Evolutionary conservation across 2,329 filamentous ascomycete genomes (phyloP).

Genomic region (Colletotrichum shisoi): DNA sequence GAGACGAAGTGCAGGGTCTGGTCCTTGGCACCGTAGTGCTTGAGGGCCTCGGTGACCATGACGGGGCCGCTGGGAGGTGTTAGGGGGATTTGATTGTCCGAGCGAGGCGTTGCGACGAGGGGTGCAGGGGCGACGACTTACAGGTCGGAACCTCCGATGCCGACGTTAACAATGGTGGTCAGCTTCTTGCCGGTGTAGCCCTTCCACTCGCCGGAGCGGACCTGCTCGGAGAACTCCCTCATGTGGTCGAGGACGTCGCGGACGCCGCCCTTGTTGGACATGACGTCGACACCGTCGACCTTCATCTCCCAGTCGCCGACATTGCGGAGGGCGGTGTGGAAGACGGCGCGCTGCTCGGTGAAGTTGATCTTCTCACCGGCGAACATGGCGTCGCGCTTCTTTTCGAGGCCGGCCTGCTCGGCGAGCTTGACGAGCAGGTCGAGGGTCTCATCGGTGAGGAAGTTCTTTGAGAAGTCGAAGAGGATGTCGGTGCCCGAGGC

Average conservation of each 20-base stretch:
- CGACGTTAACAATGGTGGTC: slow-evolving; percentile 94
- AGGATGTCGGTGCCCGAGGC: slow-evolving; percentile 86
- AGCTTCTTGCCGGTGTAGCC: slow-evolving; percentile 97
- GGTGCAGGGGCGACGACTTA: slow-evolving; percentile 59
- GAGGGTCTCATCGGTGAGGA: slow-evolving; percentile 91
- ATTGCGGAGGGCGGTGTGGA: slow-evolving; percentile 94
- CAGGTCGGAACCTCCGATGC: slow-evolving; percentile 98
- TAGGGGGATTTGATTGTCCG: slow-evolving; percentile 14
- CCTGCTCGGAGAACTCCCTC: slow-evolving; percentile 96
- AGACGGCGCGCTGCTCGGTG: slow-evolving; percentile 94
- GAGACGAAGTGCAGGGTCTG: slow-evolving; percentile 97
- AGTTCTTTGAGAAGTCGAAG: slow-evolving; percentile 99
- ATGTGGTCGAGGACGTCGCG: slow-evolving; percentile 93
- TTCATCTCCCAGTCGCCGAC: slow-evolving; percentile 80
- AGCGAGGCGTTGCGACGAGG: background rate
- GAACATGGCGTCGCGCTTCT: slow-evolving; percentile 98
- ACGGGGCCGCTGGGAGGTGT: slow-evolving; percentile 77
- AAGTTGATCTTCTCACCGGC: slow-evolving; percentile 99
- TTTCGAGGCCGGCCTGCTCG: slow-evolving; percentile 87
- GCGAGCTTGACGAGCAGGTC: slow-evolving; percentile 87
- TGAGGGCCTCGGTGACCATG: slow-evolving; percentile 98
- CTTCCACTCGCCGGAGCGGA: slow-evolving; percentile 95
- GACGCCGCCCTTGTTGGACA: slow-evolving; percentile 86
- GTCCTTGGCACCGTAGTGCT: slow-evolving; percentile 86
- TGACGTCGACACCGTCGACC: slow-evolving; percentile 92